phyloP scores from a whole-genome alignment of 306 rosid species.

The Astragalus glycyphyllos region DNA sequence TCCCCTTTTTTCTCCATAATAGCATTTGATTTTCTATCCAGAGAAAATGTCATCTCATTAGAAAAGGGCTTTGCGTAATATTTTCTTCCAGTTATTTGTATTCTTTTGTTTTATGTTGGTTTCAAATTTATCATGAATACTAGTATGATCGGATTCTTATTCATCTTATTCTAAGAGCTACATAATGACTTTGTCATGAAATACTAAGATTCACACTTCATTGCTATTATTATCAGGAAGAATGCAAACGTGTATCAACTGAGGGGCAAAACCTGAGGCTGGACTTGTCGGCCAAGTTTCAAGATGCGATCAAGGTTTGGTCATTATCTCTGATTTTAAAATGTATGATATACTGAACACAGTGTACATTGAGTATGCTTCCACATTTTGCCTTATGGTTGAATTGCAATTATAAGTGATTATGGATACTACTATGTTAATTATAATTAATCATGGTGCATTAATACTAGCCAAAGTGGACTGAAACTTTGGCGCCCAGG shows the following conservation, averaged over 20 bases:
- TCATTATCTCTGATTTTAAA: constrained; percentile 17
- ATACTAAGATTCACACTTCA: constrained; percentile 33
- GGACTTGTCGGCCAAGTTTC: constrained; percentile 87
- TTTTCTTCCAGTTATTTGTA: constrained; percentile 8
- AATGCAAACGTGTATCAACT: constrained; percentile 88
- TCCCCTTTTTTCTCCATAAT: not conserved
- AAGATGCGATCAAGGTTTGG: constrained; percentile 93
- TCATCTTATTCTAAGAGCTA: constrained; percentile 24
- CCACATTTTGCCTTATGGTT: constrained; percentile 2
- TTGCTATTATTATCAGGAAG: constrained; percentile 71
- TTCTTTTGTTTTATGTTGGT: not conserved
- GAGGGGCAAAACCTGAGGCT: constrained; percentile 94
- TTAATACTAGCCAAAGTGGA: constrained; percentile 18
- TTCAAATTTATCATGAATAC: constrained; percentile 25
- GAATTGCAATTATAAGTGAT: constrained; percentile 31
- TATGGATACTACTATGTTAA: not conserved
- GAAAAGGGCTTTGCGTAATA: constrained; percentile 1
- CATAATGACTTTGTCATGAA: constrained; percentile 32
- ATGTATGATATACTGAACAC: constrained; percentile 32
- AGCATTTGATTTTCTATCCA: constrained; percentile 18
- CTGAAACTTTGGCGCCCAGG: constrained; percentile 17
- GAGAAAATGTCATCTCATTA: constrained; percentile 4
- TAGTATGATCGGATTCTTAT: constrained; percentile 27
- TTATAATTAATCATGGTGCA: constrained; percentile 14
- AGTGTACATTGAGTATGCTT: constrained; percentile 33